phyloP scores from a whole-genome alignment of 371 early-diverging fungal species.

The Mucor indicus region DNA sequence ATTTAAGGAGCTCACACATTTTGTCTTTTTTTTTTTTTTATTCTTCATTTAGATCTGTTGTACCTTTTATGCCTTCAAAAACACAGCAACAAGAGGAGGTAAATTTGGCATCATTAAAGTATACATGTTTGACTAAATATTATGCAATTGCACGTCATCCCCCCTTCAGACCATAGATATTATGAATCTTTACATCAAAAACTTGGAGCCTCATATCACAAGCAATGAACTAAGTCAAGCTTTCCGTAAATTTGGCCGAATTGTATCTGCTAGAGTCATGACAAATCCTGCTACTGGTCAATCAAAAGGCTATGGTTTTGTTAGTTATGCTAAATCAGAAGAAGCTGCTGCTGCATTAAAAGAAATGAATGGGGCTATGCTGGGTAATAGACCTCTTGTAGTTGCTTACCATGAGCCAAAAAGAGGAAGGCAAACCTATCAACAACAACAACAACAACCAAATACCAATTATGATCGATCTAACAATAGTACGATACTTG shows the following conservation, averaged over 20 bases:
- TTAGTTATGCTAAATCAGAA: conserved; percentile 36
- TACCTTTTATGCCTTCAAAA: conserved; percentile 15
- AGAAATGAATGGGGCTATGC: conserved; percentile 27
- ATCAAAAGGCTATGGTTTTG: conserved; percentile 47
- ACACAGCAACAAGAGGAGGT: conserved; percentile 12
- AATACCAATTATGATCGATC: not conserved
- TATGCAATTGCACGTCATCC: too few relatives aligned
- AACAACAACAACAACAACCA: not conserved
- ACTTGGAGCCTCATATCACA: conserved; percentile 44
- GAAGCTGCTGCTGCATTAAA: conserved; percentile 35
- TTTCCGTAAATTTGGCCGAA: conserved; percentile 42
- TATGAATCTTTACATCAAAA: conserved; percentile 50
- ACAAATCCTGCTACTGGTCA: conserved; percentile 35
- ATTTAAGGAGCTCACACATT: not conserved
- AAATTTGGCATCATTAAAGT: too few relatives aligned
- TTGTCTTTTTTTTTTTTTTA: conserved; percentile 1
- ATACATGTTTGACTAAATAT: not conserved
- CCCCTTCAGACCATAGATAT: conserved; percentile 24
- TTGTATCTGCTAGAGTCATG: conserved; percentile 49
- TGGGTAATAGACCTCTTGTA: conserved; percentile 22
- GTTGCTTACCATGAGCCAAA: conserved; percentile 43
- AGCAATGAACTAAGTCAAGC: conserved; percentile 33
- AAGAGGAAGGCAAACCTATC: conserved; percentile 12
- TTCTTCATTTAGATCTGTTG: conserved; percentile 19
- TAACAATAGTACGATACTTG: not conserved